Evolutionary conservation across 768 basidiomycete genomes (phyloP), one percentile per base, ranked within the genome.

Genomic region (Podaxis carcinomalis): DNA sequence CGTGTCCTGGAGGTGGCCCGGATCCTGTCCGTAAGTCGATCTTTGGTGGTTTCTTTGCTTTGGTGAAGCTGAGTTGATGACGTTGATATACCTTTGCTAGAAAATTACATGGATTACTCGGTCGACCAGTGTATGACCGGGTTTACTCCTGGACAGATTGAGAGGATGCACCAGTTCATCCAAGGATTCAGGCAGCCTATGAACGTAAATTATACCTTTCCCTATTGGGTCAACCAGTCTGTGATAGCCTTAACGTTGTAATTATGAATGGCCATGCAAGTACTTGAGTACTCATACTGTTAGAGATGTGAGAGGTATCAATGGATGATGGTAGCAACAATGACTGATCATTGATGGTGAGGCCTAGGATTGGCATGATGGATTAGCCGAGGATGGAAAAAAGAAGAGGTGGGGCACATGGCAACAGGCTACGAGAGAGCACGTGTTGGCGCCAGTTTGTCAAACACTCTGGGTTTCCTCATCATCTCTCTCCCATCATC

Each of bases 101-200:
- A 71, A 64, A 80, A 80, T 71, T 80, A 70, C 69, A 81, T 81
- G 80, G 80, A 81, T 66, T 81, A 80, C 71, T 74, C 73, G 5
- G 72, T 75, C 59, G 80, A 83, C 62, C 67, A 67, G 46, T 81
- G 79, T 68, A 78, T 78, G 74, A 77, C 69, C 3, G 69, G 73
- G 59, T 81, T 80, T 69, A 80, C 80, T 13, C 40, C 70, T 32
- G 79, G 80, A 16, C 80, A 81, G 63, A 71, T 68, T 51, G 68
- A 70, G n/a, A 75, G 78, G 57, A 68, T 79, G 66, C 68, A 69
- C 60, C 35, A 56, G 21, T 62, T 59, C 13, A 63, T 66, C 13
- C 56, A 61, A 61, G 54, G 51, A 36, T 66, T 57, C 32, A 59
- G 65, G 23, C 37, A 50, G 25, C 47, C 47, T 14, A 56, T 21